Evolutionary conservation across 148 eudicot genomes (phyloP).

Genomic region (Camellia granthamiana): DNA sequence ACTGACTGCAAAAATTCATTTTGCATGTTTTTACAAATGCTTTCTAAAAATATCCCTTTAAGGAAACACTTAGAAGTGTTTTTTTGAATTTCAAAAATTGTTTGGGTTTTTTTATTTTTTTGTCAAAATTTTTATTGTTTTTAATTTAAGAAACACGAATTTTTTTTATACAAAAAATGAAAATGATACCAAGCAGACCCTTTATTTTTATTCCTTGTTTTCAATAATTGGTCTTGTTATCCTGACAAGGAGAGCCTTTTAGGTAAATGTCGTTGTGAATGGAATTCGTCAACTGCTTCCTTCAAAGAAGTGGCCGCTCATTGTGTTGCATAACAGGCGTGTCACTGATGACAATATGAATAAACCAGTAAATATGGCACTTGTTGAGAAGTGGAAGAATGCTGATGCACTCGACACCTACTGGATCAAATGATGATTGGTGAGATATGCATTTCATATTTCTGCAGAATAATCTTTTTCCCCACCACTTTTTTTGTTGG

Average conservation of each 20-base stretch:
- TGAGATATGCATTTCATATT: conserved; percentile 27
- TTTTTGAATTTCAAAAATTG: too few species aligned
- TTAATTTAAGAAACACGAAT: too few species aligned
- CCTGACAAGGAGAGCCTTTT: conserved; percentile 7
- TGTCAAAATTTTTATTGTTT: too few species aligned
- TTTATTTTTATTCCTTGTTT: not conserved
- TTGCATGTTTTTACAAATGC: too few species aligned
- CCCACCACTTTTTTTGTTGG: not conserved
- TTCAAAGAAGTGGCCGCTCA: conserved; percentile 78
- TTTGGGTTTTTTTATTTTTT: too few species aligned
- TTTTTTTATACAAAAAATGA: too few species aligned
- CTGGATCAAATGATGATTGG: conserved; percentile 98
- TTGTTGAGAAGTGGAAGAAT: conserved; percentile 71
- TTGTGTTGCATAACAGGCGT: conserved; percentile 75
- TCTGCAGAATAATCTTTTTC: not conserved
- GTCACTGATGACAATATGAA: conserved; percentile 51
- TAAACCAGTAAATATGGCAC: conserved; percentile 47
- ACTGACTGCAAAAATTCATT: too few species aligned
- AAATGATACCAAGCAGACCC: not conserved
- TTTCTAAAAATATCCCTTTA: too few species aligned
- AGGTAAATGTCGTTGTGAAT: conserved; percentile 83
- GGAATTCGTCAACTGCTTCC: conserved; percentile 79
- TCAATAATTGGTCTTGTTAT: not conserved
- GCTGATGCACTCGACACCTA: conserved; percentile 86
- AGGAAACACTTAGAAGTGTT: too few species aligned